Percentiles rank a stretch among this genome's conserved stretches.
These are phyloP conservation scores for Microsporum audouinii DNA, from an alignment of 2,329 filamentous ascomycete genomes.

Conservation along the genomic window DNA sequence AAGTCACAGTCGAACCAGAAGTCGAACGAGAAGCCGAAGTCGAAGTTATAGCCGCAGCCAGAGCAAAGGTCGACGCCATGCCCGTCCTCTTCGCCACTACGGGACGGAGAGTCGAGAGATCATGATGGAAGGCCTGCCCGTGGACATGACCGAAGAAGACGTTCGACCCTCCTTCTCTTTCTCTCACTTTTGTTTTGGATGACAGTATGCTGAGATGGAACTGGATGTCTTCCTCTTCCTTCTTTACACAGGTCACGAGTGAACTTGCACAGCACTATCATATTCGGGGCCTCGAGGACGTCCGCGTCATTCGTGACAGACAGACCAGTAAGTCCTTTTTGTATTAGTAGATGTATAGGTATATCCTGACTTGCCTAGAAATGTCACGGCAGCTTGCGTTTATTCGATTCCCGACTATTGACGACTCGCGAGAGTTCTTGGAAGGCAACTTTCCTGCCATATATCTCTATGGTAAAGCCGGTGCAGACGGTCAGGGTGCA, in stretches of 20 bases:
- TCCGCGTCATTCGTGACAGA: slow-evolving; percentile 47
- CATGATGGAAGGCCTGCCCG: slow-evolving; percentile 40
- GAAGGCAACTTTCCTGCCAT: slow-evolving; percentile 42
- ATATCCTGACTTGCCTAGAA: slow-evolving; percentile 27
- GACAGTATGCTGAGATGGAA: slow-evolving; percentile 29
- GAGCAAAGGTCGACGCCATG: slow-evolving; percentile 25
- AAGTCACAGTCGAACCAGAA: slow-evolving; percentile 25
- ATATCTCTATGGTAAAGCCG: slow-evolving; percentile 37
- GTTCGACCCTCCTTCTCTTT: slow-evolving; percentile 33
- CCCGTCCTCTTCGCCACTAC: slow-evolving; percentile 25
- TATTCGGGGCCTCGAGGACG: slow-evolving; percentile 44
- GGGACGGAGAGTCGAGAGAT: slow-evolving; percentile 39
- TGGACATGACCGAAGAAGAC: slow-evolving; percentile 41
- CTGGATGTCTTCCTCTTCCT: slow-evolving; percentile 24
- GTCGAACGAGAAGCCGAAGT: slow-evolving; percentile 25
- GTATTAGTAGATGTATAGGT: slow-evolving; percentile 23
- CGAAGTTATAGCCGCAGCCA: slow-evolving; percentile 26
- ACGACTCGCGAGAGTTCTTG: slow-evolving; percentile 42
- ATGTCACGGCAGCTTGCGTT: slow-evolving; percentile 47
- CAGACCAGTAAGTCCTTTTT: slow-evolving; percentile 40
- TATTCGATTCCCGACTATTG: slow-evolving; percentile 41
- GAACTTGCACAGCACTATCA: slow-evolving; percentile 44
- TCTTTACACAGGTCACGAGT: slow-evolving; percentile 42
- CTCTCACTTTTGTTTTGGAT: slow-evolving; percentile 17
- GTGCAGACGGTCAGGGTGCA: slow-evolving; percentile 27